These are phyloP conservation scores for Aureoboletus auriporus DNA, from an alignment of 768 basidiomycete genomes.

Conservation along the genomic window DNA sequence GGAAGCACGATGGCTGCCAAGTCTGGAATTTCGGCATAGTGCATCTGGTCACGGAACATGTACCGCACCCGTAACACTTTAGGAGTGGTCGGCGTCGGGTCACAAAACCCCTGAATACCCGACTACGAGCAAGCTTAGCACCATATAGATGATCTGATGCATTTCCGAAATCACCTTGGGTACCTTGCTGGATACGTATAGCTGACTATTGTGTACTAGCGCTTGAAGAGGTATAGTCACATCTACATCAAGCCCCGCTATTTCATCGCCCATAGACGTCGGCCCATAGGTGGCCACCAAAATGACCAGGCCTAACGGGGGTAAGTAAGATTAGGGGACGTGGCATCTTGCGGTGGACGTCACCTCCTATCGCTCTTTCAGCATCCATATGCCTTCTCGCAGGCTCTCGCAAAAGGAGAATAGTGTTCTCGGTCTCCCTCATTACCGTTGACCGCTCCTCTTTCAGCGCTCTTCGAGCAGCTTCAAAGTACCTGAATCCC, in stretches of 20 bases:
- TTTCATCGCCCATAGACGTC: conserved; percentile 44
- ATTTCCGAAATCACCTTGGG: conserved; percentile 52
- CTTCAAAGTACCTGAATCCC: conserved; percentile 56
- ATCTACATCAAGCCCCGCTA: conserved; percentile 59
- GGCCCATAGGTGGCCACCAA: conserved; percentile 71
- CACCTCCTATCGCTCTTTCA: conserved; percentile 69
- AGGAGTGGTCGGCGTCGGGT: conserved; percentile 69
- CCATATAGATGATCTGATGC: neutral
- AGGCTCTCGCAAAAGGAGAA: conserved; percentile 60
- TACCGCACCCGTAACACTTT: conserved; percentile 75
- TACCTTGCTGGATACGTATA: conserved; percentile 72
- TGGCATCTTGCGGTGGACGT: conserved; percentile 12
- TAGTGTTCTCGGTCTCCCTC: conserved; percentile 60
- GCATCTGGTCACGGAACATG: conserved; percentile 65
- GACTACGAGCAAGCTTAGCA: conserved; percentile 37
- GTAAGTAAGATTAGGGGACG: conserved; percentile 14
- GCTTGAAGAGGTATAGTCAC: conserved; percentile 82
- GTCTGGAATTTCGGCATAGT: conserved; percentile 77
- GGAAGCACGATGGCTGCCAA: conserved; percentile 68
- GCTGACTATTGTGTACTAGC: conserved; percentile 71
- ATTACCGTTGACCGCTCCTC: conserved; percentile 63
- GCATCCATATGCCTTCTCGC: conserved; percentile 59
- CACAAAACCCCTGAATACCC: conserved; percentile 83
- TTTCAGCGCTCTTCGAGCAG: conserved; percentile 55
- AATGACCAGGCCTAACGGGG: conserved; percentile 64